Percentiles rank a stretch among this genome's conserved stretches.
Evolutionary conservation across 2,329 filamentous ascomycete species (phyloP).

Genomic region (Clonostachys rosea): DNA sequence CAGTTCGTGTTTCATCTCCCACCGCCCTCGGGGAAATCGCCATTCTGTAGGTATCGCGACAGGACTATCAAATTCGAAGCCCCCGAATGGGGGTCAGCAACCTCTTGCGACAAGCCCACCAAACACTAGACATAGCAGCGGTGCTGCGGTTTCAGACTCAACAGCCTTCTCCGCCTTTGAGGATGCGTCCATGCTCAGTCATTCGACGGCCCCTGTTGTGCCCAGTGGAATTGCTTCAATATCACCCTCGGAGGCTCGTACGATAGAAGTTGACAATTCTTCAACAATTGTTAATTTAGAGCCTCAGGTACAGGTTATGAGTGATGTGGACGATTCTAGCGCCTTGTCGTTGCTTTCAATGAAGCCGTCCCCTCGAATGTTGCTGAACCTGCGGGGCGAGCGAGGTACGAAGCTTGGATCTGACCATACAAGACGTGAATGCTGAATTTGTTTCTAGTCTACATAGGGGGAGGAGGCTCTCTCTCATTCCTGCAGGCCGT

Average conservation of each 20-base stretch:
- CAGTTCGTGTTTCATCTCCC: slow-evolving; percentile 22
- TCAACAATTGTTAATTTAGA: slow-evolving; percentile 7
- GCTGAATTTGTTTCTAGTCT: slow-evolving; percentile 24
- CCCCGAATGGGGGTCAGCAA: no score
- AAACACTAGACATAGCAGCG: not conserved
- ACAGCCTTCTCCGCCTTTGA: no score
- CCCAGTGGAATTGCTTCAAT: slow-evolving; percentile 7
- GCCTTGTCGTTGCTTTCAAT: slow-evolving; percentile 5
- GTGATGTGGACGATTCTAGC: not conserved
- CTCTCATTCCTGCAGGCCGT: slow-evolving; percentile 53
- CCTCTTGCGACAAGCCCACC: not conserved
- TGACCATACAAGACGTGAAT: not conserved
- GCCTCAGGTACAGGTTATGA: not conserved
- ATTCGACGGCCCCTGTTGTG: no score
- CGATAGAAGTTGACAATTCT: slow-evolving; percentile 9
- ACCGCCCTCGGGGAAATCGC: slow-evolving; percentile 1
- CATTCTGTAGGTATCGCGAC: not conserved
- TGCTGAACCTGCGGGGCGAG: slow-evolving; percentile 47
- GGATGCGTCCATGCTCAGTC: no score
- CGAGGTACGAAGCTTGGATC: slow-evolving; percentile 25
- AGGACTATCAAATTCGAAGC: no score
- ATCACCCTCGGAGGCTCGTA: slow-evolving; percentile 20
- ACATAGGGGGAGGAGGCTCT: slow-evolving; percentile 40
- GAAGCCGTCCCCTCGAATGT: slow-evolving; percentile 30
- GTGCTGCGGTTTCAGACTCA: no score